Percentiles rank a stretch among this genome's conserved stretches.
These are phyloP conservation scores for Cryphonectria carpinicola DNA, from an alignment of 2,329 filamentous ascomycete genomes.

Conservation along the genomic window DNA sequence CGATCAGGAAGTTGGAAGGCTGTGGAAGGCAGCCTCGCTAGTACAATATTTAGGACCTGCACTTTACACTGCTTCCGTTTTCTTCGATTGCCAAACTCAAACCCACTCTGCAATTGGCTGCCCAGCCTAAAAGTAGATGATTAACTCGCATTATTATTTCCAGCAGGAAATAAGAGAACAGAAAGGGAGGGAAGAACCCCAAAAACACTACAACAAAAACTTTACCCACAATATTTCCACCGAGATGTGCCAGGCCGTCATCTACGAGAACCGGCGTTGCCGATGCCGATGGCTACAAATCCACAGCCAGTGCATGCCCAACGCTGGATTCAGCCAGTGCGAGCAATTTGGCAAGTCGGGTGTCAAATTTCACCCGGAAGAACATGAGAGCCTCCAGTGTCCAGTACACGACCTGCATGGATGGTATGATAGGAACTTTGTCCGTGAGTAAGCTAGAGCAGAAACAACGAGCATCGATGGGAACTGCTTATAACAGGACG, in stretches of 20 bases:
- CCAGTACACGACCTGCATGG: slow-evolving; percentile 46
- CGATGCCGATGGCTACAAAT: slow-evolving; percentile 57
- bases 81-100: not conserved
- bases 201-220: not conserved
- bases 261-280: slow-evolving; percentile 54
- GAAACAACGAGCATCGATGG: not conserved
- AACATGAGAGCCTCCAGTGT: slow-evolving; percentile 42
- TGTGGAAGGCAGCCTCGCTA: not conserved
- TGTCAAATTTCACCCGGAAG: slow-evolving; percentile 41
- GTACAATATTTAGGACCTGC: not conserved
- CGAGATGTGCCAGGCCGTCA: slow-evolving; percentile 50
- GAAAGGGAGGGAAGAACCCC: not conserved
- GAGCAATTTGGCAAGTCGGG: slow-evolving; percentile 44
- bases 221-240: not conserved
- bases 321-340: slow-evolving; percentile 56
- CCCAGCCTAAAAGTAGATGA: not conserved
- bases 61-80: not conserved
- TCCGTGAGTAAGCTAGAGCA: slow-evolving; percentile 36
- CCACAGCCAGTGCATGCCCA: slow-evolving; percentile 50
- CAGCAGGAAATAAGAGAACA: not conserved
- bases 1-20: not conserved
- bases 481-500: not conserved
- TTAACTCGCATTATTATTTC: not conserved
- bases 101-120: not conserved
- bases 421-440: slow-evolving; percentile 51